These are phyloP conservation scores for Cephaloascus fragrans DNA, from an alignment of 805 yeast genomes.

Conservation along the genomic window DNA sequence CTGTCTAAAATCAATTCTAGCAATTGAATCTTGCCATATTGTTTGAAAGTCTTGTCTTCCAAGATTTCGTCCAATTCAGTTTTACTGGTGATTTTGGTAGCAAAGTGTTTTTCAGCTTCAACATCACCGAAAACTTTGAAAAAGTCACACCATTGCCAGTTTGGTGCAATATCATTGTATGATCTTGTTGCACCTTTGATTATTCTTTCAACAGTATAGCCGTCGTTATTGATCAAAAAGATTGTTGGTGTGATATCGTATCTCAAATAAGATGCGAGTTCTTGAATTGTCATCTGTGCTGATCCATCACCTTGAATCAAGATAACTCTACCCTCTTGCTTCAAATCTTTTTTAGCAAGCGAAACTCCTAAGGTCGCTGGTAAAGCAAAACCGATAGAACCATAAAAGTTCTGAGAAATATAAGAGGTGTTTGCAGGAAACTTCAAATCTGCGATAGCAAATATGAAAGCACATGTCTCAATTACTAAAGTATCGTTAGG, in stretches of 20 bases:
- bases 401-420: conserved; percentile 31
- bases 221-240: conserved; percentile 72
- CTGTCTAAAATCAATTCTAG: conserved; percentile 9
- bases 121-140: conserved; percentile 55
- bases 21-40: conserved; percentile 7
- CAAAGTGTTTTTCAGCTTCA: too few species aligned
- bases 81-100: not conserved
- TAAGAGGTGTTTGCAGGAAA: conserved; percentile 23
- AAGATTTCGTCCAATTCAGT: not conserved
- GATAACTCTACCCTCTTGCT: conserved; percentile 42
- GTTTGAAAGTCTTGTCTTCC: not conserved
- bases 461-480: conserved; percentile 40
- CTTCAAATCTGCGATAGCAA: conserved; percentile 27
- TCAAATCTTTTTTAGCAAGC: conserved; percentile 30
- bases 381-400: conserved; percentile 42
- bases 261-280: conserved; percentile 55
- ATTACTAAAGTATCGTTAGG: conserved; percentile 30
- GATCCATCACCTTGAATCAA: conserved; percentile 89
- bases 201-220: conserved; percentile 84
- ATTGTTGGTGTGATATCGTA: conserved; percentile 55
- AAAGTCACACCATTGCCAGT: conserved; percentile 74
- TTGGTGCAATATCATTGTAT: conserved; percentile 74
- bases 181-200: conserved; percentile 68
- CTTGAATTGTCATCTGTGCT: conserved; percentile 92
- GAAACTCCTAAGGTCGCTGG: conserved; percentile 42